Percentiles rank a stretch among this genome's conserved stretches.
Evolutionary conservation across 2,329 filamentous ascomycete species (phyloP).

Genomic region (Alternaria gaisen): DNA sequence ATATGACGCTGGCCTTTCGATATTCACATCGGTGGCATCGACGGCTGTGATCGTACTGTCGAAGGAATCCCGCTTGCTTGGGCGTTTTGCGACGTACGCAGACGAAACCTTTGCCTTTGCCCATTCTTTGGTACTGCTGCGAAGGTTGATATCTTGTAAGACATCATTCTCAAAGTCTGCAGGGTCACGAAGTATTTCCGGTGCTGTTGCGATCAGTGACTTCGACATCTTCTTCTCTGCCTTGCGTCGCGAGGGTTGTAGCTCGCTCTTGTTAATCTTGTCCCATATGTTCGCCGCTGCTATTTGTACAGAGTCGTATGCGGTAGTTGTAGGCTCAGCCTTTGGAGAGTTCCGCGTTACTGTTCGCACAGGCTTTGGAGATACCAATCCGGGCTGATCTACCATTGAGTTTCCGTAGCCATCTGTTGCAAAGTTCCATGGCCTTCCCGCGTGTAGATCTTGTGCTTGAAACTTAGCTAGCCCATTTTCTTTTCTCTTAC

Average conservation of each 20-base stretch:
- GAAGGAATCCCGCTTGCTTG: not conserved
- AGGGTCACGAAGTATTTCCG: not conserved
- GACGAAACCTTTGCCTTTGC: not conserved
- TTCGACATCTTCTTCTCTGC: not conserved
- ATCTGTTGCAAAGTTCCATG: not conserved
- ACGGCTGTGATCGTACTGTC: not conserved
- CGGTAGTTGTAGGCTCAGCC: not conserved
- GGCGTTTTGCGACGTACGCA: not conserved
- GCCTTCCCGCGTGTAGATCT: not conserved
- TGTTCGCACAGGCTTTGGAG: not conserved
- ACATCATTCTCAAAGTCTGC: not conserved
- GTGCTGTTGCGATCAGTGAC: not conserved
- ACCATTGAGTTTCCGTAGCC: not conserved
- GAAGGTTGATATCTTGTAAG: not conserved
- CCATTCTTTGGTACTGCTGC: slow-evolving; percentile 2
- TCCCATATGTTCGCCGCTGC: not conserved
- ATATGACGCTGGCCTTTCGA: not conserved
- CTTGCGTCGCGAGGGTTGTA: not conserved
- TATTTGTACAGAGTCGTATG: not conserved
- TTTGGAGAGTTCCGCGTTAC: not conserved
- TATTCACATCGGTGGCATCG: not conserved
- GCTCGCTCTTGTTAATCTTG: not conserved
- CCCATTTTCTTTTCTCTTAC: not conserved
- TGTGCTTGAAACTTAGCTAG: not conserved
- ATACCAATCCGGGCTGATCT: not conserved